These are phyloP conservation scores for Pythium oligandrum DNA, from an alignment of 352 stramenopile species.

Conservation along the genomic window DNA sequence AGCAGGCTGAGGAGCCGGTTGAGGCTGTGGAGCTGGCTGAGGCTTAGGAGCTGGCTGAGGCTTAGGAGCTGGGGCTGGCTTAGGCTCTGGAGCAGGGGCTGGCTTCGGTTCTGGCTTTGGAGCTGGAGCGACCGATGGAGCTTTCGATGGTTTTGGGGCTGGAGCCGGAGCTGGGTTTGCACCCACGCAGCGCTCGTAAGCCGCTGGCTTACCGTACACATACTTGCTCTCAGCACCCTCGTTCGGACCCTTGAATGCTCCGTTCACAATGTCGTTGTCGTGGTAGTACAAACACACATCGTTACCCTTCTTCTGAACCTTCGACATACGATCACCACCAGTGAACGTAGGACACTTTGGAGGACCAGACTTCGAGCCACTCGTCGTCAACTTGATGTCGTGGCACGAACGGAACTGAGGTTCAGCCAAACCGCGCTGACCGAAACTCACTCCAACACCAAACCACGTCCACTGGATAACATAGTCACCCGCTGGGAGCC, in stretches of 20 bases:
- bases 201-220: constrained; percentile 11
- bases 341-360: constrained; percentile 15
- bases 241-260: constrained; percentile 6
- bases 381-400: constrained; percentile 14
- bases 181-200: not conserved
- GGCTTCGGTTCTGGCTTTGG: not conserved
- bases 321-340: constrained; percentile 12
- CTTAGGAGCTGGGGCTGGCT: not conserved
- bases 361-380: not conserved
- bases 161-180: not conserved
- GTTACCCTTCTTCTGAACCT: constrained; percentile 7
- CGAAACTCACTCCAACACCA: constrained; percentile 8
- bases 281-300: constrained; percentile 18
- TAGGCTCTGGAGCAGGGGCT: not conserved
- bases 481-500: constrained; percentile 12
- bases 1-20: not conserved
- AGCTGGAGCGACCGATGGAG: not conserved
- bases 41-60: no score
- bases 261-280: constrained; percentile 6
- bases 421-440: constrained; percentile 9
- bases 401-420: constrained; percentile 12
- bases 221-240: constrained; percentile 5
- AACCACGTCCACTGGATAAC: constrained; percentile 18
- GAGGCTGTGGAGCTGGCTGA: not conserved
- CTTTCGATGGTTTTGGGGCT: not conserved